A percentile compares a stretch with the other conserved stretches of the same genome.
Evolutionary conservation across 306 rosid genomes (phyloP).

Genomic region (Cicer arietinum): DNA sequence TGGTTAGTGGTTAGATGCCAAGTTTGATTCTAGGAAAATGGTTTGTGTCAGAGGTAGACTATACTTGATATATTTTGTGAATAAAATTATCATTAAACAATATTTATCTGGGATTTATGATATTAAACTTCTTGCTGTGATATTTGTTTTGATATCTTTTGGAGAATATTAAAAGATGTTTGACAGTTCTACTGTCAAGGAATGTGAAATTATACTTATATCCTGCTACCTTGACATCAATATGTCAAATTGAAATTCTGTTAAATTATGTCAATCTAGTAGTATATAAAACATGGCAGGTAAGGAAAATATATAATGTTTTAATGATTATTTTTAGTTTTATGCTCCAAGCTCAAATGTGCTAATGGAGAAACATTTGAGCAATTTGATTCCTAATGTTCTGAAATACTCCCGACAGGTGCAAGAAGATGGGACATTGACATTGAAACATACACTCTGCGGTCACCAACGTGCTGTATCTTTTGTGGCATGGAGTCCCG

Average conservation of each 20-base stretch:
- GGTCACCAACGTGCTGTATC: conserved; percentile 82
- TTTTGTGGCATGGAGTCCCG: conserved; percentile 97
- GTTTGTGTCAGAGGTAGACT: conserved; percentile 9
- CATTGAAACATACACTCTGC: conserved; percentile 61
- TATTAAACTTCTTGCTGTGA: neutral
- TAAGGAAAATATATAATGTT: conserved; percentile 2
- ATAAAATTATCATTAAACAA: conserved; percentile 14
- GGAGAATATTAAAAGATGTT: conserved; percentile 21
- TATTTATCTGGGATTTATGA: conserved; percentile 14
- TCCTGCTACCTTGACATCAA: conserved; percentile 16
- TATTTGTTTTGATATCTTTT: conserved; percentile 20
- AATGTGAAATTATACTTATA: conserved; percentile 16
- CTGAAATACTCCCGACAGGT: conserved; percentile 60
- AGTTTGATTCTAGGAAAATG: conserved; percentile 21
- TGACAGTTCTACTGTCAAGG: conserved; percentile 24
- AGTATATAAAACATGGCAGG: conserved; percentile 1
- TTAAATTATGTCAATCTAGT: neutral
- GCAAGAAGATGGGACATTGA: conserved; percentile 69
- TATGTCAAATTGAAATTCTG: conserved; percentile 21
- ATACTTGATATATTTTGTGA: conserved; percentile 13
- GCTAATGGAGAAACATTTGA: conserved; percentile 1
- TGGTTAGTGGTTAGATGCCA: conserved; percentile 3
- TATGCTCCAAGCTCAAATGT: conserved; percentile 27
- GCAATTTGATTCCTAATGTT: conserved; percentile 38
- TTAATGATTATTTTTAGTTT: conserved; percentile 1